Percentiles rank a stretch among this genome's conserved stretches.
phyloP scores from a whole-genome alignment of 345 rosid species.

The Acer campestre region DNA sequence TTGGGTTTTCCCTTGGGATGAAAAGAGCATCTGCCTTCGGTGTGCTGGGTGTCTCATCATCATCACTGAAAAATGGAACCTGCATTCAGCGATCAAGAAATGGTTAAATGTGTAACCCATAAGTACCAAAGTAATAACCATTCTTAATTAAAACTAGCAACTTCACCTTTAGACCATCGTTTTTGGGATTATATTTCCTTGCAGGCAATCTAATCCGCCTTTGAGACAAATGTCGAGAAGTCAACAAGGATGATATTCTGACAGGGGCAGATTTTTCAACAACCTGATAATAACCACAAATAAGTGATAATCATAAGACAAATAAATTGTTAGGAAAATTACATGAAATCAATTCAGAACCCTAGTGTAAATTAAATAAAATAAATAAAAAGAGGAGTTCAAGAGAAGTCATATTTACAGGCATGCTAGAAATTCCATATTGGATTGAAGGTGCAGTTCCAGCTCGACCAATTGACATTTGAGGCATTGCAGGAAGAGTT shows the following conservation, averaged over 20 bases:
- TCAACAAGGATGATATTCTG: slow-evolving; percentile 76
- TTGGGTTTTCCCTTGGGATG: slow-evolving; percentile 92
- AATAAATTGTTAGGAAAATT: not conserved
- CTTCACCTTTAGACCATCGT: slow-evolving; percentile 69
- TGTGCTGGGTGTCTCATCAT: slow-evolving; percentile 74
- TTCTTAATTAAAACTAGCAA: slow-evolving; percentile 2
- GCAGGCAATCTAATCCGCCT: slow-evolving; percentile 72
- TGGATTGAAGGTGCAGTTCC: slow-evolving; percentile 78
- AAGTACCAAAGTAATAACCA: not conserved
- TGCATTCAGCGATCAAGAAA: slow-evolving; percentile 37
- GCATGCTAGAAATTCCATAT: slow-evolving; percentile 90
- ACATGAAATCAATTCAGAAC: not conserved
- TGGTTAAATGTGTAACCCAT: not conserved
- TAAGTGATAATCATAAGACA: not conserved
- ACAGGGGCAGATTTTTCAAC: slow-evolving; percentile 80
- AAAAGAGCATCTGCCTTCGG: slow-evolving; percentile 91
- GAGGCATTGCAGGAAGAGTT: slow-evolving; percentile 89
- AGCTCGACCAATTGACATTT: slow-evolving; percentile 74
- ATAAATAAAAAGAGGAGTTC: slow-evolving; percentile 8
- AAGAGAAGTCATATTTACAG: slow-evolving; percentile 49
- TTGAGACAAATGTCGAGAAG: slow-evolving; percentile 79
- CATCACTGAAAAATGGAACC: slow-evolving; percentile 89
- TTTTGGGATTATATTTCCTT: slow-evolving; percentile 75
- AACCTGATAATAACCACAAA: slow-evolving; percentile 44
- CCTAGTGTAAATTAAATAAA: not conserved